Conservation (phyloP, 2,329 filamentous ascomycete species). For the Fusarium sp. region DNA sequence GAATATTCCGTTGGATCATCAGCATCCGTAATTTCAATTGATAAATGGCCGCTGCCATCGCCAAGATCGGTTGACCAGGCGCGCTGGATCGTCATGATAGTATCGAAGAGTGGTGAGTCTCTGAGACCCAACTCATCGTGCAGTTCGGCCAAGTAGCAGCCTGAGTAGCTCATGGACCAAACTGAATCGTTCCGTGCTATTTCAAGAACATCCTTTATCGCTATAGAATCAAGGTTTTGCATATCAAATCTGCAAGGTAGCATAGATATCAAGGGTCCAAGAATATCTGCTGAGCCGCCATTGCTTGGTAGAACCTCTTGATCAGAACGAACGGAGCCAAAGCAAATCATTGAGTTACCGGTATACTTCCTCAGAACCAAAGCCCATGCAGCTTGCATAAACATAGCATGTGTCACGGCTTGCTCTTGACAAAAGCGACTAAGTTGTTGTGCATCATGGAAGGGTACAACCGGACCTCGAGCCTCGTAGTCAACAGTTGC, state of each 20-base stretch:
- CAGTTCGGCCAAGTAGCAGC: not conserved
- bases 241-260: not conserved
- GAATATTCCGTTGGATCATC: constrained; percentile 1
- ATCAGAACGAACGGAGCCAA: constrained; percentile 60
- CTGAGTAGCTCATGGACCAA: not conserved
- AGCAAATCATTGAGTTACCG: constrained; percentile 30
- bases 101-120: constrained; percentile 1
- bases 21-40: not conserved
- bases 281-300: not conserved
- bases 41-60: not conserved
- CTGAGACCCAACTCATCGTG: not conserved
- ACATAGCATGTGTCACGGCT: not conserved
- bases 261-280: not conserved
- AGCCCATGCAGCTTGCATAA: constrained; percentile 3
- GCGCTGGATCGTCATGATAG: constrained; percentile 2
- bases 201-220: not conserved
- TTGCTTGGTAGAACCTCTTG: constrained; percentile 39
- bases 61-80: not conserved
- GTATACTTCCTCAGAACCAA: constrained; percentile 1
- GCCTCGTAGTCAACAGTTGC: not conserved
- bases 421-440: not conserved
- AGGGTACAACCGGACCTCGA: not conserved
- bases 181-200: not conserved
- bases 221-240: not conserved
- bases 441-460: not conserved